Conservation (phyloP, 768 basidiomycete genomes). For the Rickenella mellea region DNA sequence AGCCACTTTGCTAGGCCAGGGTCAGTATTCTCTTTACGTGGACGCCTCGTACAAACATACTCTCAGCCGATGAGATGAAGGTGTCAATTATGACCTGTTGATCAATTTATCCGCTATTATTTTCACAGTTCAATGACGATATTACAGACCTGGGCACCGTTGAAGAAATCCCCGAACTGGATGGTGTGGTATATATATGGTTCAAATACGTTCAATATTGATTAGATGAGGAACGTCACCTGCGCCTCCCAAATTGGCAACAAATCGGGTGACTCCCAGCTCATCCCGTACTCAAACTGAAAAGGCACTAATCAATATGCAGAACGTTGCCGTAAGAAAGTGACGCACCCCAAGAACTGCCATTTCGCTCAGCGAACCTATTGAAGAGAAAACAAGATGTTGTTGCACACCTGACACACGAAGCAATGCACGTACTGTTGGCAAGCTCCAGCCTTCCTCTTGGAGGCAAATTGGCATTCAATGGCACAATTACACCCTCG, state of each 20-base stretch:
- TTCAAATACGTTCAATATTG: neutral
- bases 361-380: conserved; percentile 83
- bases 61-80: conserved; percentile 76
- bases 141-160: conserved; percentile 60
- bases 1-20: conserved; percentile 73
- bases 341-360: conserved; percentile 72
- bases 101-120: neutral
- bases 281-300: conserved; percentile 84
- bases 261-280: conserved; percentile 78
- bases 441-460: conserved; percentile 74
- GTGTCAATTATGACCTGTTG: conserved; percentile 77
- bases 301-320: conserved; percentile 1
- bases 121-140: neutral
- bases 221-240: conserved; percentile 24
- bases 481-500: conserved; percentile 69
- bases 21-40: neutral
- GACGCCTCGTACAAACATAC: conserved; percentile 30
- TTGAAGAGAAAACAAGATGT: neutral
- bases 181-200: neutral
- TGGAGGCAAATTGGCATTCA: conserved; percentile 59
- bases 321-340: neutral
- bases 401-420: neutral
- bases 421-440: conserved; percentile 50
- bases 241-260: conserved; percentile 92
- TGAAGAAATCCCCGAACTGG: conserved; percentile 92